Evolutionary conservation across 495 filamentous ascomycete genomes (phyloP), one percentile per base, ranked within the genome.

Genomic region (Niebla homalea): DNA sequence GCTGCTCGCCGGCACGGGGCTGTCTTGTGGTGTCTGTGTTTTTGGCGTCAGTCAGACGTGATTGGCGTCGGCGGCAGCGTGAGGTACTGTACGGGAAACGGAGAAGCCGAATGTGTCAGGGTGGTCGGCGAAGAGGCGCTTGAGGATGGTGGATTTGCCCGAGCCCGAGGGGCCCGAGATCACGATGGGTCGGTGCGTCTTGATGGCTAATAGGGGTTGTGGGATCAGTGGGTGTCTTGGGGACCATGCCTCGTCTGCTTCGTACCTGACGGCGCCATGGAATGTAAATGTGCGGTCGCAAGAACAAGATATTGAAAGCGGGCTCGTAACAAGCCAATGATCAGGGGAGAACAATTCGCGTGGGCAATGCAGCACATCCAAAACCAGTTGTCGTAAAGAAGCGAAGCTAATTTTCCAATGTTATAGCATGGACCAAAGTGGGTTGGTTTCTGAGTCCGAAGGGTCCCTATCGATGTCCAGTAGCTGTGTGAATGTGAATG

Each of bases 71-170:
- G 10, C 43, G 50, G 20, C 12, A 19, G 19, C 14, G 26, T 26
- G 10, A 26, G 35, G 25, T 14, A 50, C 18, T 57, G 12, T 55
- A 70, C 67, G 85, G 32, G 85, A 90, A 44, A 95, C 75, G 37
- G 82, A 86, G 57, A 94, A 85, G 14, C 79, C 79, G 64, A 94
- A 94, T 36, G 72, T 80, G 54, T 81, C 71, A 12, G 87, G 86
- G 62, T 82, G 78, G 19, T 76, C 70, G 22, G 66, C 67, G 59
- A 82, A 78, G 12, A 97, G 80, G 16, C 78, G 70, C 55, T 81
- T 80, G 55, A 92, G 78, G 20, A 97, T 76, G 21, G 90, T 95
- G 42, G 80, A 83, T 75, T 97, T 95, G 40, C 90, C 90, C 11
- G 84, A 77, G 59, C 90, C 89, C 7, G 77, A 83, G 16, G 89